These are phyloP conservation scores for Botrytis byssoidea DNA, from an alignment of 2,329 filamentous ascomycete species.

Conservation along the genomic window DNA sequence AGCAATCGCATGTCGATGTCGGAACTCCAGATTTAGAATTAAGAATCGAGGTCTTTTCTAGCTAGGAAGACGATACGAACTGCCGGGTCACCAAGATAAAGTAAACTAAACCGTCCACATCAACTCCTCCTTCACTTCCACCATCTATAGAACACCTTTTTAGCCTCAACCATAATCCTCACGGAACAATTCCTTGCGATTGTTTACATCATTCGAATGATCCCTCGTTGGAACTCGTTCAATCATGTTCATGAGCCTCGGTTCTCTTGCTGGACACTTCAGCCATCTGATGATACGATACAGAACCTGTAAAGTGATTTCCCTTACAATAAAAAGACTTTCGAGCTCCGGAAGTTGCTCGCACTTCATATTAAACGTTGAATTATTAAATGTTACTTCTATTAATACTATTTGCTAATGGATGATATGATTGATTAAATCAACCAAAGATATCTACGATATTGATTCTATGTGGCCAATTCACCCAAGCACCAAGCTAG, in stretches of 20 bases:
- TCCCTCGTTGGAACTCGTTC: background rate
- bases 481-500: background rate
- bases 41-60: background rate
- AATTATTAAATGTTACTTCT: background rate
- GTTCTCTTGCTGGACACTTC: background rate
- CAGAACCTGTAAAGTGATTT: background rate
- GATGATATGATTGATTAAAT: conserved; percentile 10
- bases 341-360: background rate
- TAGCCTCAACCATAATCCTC: background rate
- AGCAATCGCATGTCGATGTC: background rate
- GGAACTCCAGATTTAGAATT: background rate
- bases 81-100: background rate
- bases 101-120: background rate
- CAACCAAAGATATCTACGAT: conserved; percentile 5
- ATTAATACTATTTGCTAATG: conserved; percentile 17
- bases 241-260: background rate
- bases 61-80: background rate
- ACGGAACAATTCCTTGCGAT: background rate
- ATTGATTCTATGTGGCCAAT: background rate
- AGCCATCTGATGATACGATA: background rate
- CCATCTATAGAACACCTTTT: background rate
- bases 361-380: background rate
- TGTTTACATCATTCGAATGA: background rate
- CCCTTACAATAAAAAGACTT: too few relatives aligned
- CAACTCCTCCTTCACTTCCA: background rate